Base-by-base conservation (phyloP, 2,329 filamentous ascomycete genomes). In the Fusarium sublunatum region DNA sequence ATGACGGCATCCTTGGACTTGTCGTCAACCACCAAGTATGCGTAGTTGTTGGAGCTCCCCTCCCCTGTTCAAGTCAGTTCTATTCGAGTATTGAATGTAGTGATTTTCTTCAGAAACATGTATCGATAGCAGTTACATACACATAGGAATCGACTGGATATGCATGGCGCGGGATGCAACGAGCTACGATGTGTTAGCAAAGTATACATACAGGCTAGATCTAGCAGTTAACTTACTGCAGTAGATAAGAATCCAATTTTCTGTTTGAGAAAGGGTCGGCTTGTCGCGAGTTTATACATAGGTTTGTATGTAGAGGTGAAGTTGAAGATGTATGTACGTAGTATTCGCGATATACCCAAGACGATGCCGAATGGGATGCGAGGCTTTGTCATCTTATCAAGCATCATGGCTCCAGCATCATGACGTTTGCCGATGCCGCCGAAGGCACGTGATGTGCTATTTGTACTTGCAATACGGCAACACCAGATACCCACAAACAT, bases 91-190 rank as follows among this genome's bases (percentile, higher is more conserved):
- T 24, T 31, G 24, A 13, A 29, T 22, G 6, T 29, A 1, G 11
- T 40, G 26, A 6, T 9, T n/a, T 7, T 36, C 19, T 11, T 4
- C 13, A 9, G 6, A 22, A 10, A 19, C 11, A 26, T 26, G 10
- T 10, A 24, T 26, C 13, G 32, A 32, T 29, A 28, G 19, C 13
- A 19, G 7, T 45, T 24, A 81, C 88, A 73, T 86, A 93, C 91
- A 94, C 91, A 95, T 94, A 54, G 91, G 91, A 78, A 95, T 94
- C 68, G 90, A 91, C 78, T 91, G 86, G 79, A 94, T 90, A 86
- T 94, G 91, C 91, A 95, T 95, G 67, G 67, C 61, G 70, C 73
- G 65, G 29, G 69, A 70, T 57, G 64, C 42, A 40, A 65, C 54
- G 29, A 58, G 40, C 49, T 59, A 51, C 34, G 55, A 43, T 46